These are phyloP conservation scores for Effrenium voratum DNA, from an alignment of 73 alveolate genomes.

Conservation along the genomic window DNA sequence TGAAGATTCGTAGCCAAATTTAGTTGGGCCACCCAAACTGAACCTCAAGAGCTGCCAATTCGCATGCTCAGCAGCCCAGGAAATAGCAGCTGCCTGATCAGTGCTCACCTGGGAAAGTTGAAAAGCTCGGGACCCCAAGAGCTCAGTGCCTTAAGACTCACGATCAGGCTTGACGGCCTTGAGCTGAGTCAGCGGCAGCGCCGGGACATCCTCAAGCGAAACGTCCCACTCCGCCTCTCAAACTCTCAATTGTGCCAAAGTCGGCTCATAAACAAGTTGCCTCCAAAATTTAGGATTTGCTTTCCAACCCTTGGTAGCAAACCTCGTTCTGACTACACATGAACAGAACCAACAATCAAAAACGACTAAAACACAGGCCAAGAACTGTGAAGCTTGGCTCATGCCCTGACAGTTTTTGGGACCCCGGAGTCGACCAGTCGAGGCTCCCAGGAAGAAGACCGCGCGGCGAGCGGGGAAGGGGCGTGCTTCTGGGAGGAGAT, in stretches of 20 bases:
- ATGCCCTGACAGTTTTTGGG: too few relatives aligned
- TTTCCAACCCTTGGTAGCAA: neutral
- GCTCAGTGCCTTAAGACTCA: neutral
- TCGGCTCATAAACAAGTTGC: neutral
- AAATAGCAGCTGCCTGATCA: constrained; percentile 29
- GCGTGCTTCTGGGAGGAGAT: constrained; percentile 38
- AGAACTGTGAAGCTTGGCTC: too few relatives aligned
- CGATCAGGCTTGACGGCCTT: neutral
- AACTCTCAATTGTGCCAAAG: neutral
- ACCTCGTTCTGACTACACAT: too few relatives aligned
- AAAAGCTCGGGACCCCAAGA: neutral
- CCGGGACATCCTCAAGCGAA: neutral
- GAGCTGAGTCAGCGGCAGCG: neutral
- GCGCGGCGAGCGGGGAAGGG: constrained; percentile 49
- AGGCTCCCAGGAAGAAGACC: constrained; percentile 72
- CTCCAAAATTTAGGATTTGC: neutral
- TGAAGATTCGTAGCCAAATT: neutral
- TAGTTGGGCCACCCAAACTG: neutral
- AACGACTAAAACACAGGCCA: too few relatives aligned
- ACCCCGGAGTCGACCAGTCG: neutral
- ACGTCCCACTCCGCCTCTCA: neutral
- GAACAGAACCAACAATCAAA: neutral
- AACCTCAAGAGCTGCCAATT: constrained; percentile 52
- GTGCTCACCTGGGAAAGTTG: constrained; percentile 31
- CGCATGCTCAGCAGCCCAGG: constrained; percentile 83